phyloP scores from a whole-genome alignment of 495 filamentous ascomycete genomes.

The Lichenothelia convexa region DNA sequence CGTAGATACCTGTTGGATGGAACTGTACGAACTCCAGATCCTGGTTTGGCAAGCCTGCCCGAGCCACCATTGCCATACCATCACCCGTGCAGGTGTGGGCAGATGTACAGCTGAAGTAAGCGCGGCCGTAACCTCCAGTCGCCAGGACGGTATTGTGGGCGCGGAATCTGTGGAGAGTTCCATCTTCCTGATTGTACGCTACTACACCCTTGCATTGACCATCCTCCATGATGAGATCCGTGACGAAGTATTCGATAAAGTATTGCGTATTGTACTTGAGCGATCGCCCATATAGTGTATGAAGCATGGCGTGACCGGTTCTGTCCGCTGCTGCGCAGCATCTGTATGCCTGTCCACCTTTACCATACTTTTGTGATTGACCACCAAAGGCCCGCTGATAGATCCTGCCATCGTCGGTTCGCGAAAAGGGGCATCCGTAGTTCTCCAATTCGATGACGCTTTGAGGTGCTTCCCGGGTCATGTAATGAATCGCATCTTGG shows the following conservation, averaged over 20 bases:
- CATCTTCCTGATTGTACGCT: slow-evolving; percentile 97
- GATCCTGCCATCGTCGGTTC: slow-evolving; percentile 91
- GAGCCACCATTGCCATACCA: slow-evolving; percentile 96
- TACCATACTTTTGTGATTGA: slow-evolving; percentile 83
- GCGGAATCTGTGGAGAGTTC: slow-evolving; percentile 89
- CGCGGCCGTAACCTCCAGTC: slow-evolving; percentile 92
- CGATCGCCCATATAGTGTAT: slow-evolving; percentile 96
- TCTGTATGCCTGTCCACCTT: slow-evolving; percentile 93
- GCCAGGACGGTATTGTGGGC: slow-evolving; percentile 92
- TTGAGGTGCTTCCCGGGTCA: slow-evolving; percentile 85
- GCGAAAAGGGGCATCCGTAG: slow-evolving; percentile 94
- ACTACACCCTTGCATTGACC: slow-evolving; percentile 92
- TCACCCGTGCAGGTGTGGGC: slow-evolving; percentile 98
- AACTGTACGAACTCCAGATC: slow-evolving; percentile 99
- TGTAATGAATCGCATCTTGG: slow-evolving; percentile 99
- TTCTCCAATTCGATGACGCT: slow-evolving; percentile 91
- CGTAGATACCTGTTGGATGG: slow-evolving; percentile 98
- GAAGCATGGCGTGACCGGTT: slow-evolving; percentile 91
- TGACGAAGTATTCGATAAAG: slow-evolving; percentile 98
- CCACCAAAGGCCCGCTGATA: slow-evolving; percentile 98
- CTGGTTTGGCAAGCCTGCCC: slow-evolving; percentile 94
- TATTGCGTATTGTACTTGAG: slow-evolving; percentile 94
- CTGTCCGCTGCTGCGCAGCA: slow-evolving; percentile 90
- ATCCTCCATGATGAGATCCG: slow-evolving; percentile 92
- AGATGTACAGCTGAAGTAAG: slow-evolving; percentile 95